Percentiles rank a stretch among this genome's conserved stretches.
Evolutionary conservation across 1,139 yeast genomes (phyloP).

Genomic region (Yamadazyma diospyri): DNA sequence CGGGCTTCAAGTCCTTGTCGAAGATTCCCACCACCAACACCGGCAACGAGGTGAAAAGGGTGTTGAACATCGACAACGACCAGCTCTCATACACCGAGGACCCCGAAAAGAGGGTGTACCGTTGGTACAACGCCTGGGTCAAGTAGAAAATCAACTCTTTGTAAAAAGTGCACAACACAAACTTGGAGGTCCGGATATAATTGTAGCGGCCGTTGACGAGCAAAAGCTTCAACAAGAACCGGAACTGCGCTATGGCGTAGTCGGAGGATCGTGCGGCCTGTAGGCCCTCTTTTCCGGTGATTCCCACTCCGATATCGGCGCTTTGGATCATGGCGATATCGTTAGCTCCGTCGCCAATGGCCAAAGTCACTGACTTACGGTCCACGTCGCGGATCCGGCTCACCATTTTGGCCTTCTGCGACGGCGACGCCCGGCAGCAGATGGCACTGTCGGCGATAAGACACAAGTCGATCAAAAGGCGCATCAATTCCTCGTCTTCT

Average conservation of each 20-base stretch:
- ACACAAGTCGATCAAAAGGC: constrained; percentile 79
- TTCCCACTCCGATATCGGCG: constrained; percentile 97
- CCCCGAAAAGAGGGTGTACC: constrained; percentile 87
- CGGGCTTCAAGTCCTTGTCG: constrained; percentile 84
- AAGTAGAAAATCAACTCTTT: constrained; percentile 87
- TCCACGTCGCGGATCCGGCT: constrained; percentile 65
- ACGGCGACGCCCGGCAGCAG: constrained; percentile 95
- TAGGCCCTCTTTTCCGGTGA: constrained; percentile 93
- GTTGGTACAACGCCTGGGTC: constrained; percentile 84
- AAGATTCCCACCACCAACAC: constrained; percentile 94
- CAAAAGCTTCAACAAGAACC: constrained; percentile 74
- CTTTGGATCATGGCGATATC: constrained; percentile 99
- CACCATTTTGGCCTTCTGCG: constrained; percentile 93
- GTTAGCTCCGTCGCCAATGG: constrained; percentile 99
- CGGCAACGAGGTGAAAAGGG: constrained; percentile 88
- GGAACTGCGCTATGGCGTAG: constrained; percentile 91
- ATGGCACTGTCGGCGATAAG: constrained; percentile 86
- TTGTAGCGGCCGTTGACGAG: constrained; percentile 96
- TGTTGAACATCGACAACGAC: constrained; percentile 96
- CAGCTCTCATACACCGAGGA: constrained; percentile 91
- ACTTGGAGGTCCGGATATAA: constrained; percentile 86
- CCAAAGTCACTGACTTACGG: constrained; percentile 73
- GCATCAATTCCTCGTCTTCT: constrained; percentile 62
- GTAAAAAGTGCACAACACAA: constrained; percentile 90
- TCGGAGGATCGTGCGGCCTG: constrained; percentile 97